Evolutionary conservation across 2,329 filamentous ascomycete genomes (phyloP).

Genomic region (Beauveria sp.): DNA sequence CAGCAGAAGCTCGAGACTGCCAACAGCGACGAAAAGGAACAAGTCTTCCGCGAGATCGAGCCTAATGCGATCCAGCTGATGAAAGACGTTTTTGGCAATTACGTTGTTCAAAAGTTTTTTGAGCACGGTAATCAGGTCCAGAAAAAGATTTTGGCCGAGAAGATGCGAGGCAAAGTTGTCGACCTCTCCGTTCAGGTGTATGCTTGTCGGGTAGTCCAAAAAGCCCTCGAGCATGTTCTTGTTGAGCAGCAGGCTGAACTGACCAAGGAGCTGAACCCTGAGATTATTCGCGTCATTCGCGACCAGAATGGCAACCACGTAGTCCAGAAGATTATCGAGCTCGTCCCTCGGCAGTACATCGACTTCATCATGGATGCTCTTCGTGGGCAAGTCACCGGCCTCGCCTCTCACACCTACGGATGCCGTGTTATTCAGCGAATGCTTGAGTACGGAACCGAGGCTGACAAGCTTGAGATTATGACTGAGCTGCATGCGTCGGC

Average conservation of each 20-base stretch:
- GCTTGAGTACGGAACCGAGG: slow-evolving; percentile 70
- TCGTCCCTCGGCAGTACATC: slow-evolving; percentile 66
- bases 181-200: slow-evolving; percentile 82
- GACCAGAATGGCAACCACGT: slow-evolving; percentile 96
- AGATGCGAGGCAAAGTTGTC: slow-evolving; percentile 81
- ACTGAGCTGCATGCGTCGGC: slow-evolving; percentile 70
- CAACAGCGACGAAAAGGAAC: slow-evolving; percentile 92
- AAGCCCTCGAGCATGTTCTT: slow-evolving; percentile 85
- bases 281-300: slow-evolving; percentile 70
- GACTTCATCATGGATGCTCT: slow-evolving; percentile 80
- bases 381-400: slow-evolving; percentile 61
- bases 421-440: slow-evolving; percentile 92
- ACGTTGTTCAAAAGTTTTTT: slow-evolving; percentile 96
- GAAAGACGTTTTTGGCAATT: slow-evolving; percentile 96
- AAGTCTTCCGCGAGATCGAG: slow-evolving; percentile 79
- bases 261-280: slow-evolving; percentile 71
- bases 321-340: slow-evolving; percentile 86
- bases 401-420: slow-evolving; percentile 76
- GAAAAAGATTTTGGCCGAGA: slow-evolving; percentile 76
- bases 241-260: slow-evolving; percentile 84
- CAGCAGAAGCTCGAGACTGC: slow-evolving; percentile 86
- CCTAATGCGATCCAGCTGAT: slow-evolving; percentile 80
- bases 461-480: slow-evolving; percentile 65
- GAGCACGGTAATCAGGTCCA: slow-evolving; percentile 92
- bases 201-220: slow-evolving; percentile 91